A percentile compares a stretch with the other conserved stretches of the same genome.
These are phyloP conservation scores for Xerophyta viscosa DNA, from an alignment of 106 monocot species.

Conservation along the genomic window DNA sequence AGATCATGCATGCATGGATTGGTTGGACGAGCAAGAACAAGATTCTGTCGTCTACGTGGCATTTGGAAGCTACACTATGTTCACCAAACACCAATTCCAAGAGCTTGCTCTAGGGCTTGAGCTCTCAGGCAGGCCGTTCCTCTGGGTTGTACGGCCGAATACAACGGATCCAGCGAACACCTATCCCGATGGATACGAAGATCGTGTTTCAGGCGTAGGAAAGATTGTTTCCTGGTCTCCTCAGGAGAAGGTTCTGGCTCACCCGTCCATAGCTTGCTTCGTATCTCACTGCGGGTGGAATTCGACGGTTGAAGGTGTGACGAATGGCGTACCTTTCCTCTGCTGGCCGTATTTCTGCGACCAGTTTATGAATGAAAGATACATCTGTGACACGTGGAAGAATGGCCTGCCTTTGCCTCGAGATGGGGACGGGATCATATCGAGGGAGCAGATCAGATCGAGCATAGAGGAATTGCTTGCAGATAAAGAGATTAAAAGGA, in stretches of 20 bases:
- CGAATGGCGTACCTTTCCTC: slow-evolving; percentile 49
- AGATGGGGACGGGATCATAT: slow-evolving; percentile 20
- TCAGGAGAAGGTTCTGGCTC: slow-evolving; percentile 46
- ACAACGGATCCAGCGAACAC: slow-evolving; percentile 10
- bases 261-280: slow-evolving; percentile 52
- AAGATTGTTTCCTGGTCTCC: slow-evolving; percentile 38
- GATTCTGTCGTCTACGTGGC: slow-evolving; percentile 59
- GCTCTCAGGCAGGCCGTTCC: slow-evolving; percentile 29
- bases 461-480: slow-evolving; percentile 27
- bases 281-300: slow-evolving; percentile 61
- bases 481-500: slow-evolving; percentile 8
- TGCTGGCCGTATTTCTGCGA: slow-evolving; percentile 45
- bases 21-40: slow-evolving; percentile 38
- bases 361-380: slow-evolving; percentile 36
- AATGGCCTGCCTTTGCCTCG: slow-evolving; percentile 17
- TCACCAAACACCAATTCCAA: slow-evolving; percentile 25
- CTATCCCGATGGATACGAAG: slow-evolving; percentile 12
- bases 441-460: slow-evolving; percentile 19
- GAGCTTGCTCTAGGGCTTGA: slow-evolving; percentile 56
- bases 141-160: slow-evolving; percentile 55
- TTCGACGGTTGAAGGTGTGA: slow-evolving; percentile 39
- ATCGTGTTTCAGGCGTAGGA: slow-evolving; percentile 9
- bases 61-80: slow-evolving; percentile 58
- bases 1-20: slow-evolving; percentile 30
- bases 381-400: slow-evolving; percentile 34